Base-by-base conservation (phyloP, 163 green algal genomes). In the Scenedesmus sp. region DNA sequence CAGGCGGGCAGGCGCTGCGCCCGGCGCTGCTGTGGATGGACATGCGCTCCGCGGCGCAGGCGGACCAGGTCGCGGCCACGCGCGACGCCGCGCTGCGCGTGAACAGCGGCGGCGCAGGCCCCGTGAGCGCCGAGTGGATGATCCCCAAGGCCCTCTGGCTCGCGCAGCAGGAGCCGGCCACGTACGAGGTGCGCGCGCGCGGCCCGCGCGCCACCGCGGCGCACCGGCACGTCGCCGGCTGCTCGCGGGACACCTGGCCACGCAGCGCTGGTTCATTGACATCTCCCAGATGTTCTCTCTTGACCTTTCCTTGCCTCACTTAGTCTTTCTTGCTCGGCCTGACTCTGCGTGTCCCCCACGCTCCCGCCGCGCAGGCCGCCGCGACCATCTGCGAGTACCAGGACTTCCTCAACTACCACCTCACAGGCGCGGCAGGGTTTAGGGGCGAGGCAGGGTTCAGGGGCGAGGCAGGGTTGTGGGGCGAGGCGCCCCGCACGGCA, bases 141-240 rank as follows among this genome's bases (percentile, higher is more conserved):
- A 44, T 97, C 1, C 89, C 89, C 53, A 97, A 97, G 78, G 86
- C 90, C 20, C 71, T 96, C 57, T 97, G 92, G 92, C 51, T 97
- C 28, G 87, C 87, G 67, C 74, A 92, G 74, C 81, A 91, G 22
- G 89, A 94, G 74, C 90, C 88, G 0, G 47, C 82, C 2, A 53
- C 78, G 15, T 94, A 79, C 48, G 39, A 81, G n/a, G 34, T 67
- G n/a, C 5, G 60, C 10, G 29, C n/a, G n/a, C n/a, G n/a, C n/a
- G n/a, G n/a, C n/a, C n/a, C n/a, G n/a, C n/a, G n/a, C n/a, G n/a
- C n/a, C n/a, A n/a, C n/a, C n/a, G n/a, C n/a, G n/a, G n/a, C n/a
- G n/a, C n/a, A n/a, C n/a, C n/a, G n/a, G n/a, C n/a, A n/a, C n/a
- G n/a, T n/a, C n/a, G n/a, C n/a, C n/a, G n/a, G n/a, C n/a, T n/a